Evolutionary conservation across 192 early-diverging fungal species (phyloP).

Genomic region (Coemansia sp.): DNA sequence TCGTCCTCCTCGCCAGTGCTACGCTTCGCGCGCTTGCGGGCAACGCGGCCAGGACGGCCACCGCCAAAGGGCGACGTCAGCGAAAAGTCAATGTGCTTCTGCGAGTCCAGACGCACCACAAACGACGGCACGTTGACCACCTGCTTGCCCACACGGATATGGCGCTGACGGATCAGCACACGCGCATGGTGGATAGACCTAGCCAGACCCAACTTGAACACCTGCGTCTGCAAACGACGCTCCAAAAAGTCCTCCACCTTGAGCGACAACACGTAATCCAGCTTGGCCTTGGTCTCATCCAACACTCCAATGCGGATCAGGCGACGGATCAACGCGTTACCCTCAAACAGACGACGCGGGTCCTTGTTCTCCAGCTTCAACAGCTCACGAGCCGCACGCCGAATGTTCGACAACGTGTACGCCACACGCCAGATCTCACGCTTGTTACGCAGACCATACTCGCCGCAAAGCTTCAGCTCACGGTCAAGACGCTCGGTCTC

Average conservation of each 20-base stretch:
- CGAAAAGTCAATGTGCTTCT: slow-evolving; percentile 79
- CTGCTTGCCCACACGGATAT: slow-evolving; percentile 97
- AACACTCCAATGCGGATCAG: slow-evolving; percentile 98
- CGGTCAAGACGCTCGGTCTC: slow-evolving; percentile 94
- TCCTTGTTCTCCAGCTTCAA: slow-evolving; percentile 94
- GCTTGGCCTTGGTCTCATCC: slow-evolving; percentile 94
- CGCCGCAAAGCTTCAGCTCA: slow-evolving; percentile 90
- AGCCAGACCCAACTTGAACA: slow-evolving; percentile 96
- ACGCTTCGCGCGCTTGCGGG: slow-evolving; percentile 86
- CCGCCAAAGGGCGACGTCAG: slow-evolving; percentile 92
- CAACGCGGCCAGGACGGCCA: slow-evolving; percentile 94
- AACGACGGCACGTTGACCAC: slow-evolving; percentile 95
- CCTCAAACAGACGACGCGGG: slow-evolving; percentile 96
- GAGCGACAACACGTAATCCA: slow-evolving; percentile 97
- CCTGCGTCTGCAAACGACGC: slow-evolving; percentile 97
- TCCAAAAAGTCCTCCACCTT: slow-evolving; percentile 99
- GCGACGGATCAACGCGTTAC: slow-evolving; percentile 98
- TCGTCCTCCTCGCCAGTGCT: slow-evolving; percentile 57
- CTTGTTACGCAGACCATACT: slow-evolving; percentile 98
- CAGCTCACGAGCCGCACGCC: slow-evolving; percentile 99
- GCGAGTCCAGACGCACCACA: slow-evolving; percentile 82
- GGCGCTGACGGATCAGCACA: slow-evolving; percentile 96
- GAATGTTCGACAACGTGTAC: slow-evolving; percentile 96
- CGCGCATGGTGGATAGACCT: slow-evolving; percentile 99
- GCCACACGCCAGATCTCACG: slow-evolving; percentile 98